phyloP scores from a whole-genome alignment of 1,284 basidiomycete species.

The Apiotrichum veenhuisii region DNA sequence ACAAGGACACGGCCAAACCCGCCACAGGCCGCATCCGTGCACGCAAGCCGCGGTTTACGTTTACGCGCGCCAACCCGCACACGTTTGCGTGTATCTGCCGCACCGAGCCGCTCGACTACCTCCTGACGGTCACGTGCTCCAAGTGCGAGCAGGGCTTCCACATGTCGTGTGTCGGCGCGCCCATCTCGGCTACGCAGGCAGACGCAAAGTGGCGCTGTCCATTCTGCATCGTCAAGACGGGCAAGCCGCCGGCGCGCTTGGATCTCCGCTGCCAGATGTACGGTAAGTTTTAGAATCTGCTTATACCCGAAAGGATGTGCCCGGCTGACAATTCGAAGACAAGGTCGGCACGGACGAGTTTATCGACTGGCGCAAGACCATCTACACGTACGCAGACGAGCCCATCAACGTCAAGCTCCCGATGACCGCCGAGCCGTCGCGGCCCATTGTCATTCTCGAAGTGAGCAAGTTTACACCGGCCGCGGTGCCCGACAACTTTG shows the following conservation, averaged over 20 bases:
- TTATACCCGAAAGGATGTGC: no score
- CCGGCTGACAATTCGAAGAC: no score
- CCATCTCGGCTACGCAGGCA: constrained; percentile 16
- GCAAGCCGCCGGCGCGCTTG: constrained; percentile 28
- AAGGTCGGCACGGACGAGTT: constrained; percentile 36
- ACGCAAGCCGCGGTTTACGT: constrained; percentile 30
- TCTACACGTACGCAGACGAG: constrained; percentile 28
- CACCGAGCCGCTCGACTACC: constrained; percentile 22
- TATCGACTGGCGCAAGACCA: constrained; percentile 40
- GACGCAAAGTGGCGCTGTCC: constrained; percentile 38
- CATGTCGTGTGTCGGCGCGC: constrained; percentile 35
- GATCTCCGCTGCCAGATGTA: constrained; percentile 36
- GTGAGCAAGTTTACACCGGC: constrained; percentile 8
- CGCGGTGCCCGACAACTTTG: constrained; percentile 15
- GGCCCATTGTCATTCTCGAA: constrained; percentile 1
- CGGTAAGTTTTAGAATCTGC: no score
- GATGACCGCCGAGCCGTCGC: constrained; percentile 1
- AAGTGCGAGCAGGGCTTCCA: constrained; percentile 45
- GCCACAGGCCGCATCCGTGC: constrained; percentile 19
- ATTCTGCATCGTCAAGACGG: constrained; percentile 42
- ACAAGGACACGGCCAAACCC: not conserved
- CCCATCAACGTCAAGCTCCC: constrained; percentile 20
- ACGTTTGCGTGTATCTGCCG: constrained; percentile 38
- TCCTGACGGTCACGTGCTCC: constrained; percentile 30
- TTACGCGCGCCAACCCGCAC: constrained; percentile 22